Percentiles rank a stretch among this genome's conserved stretches.
phyloP scores from a whole-genome alignment of 140 eudicot genomes.

The Oenanthe javanica region DNA sequence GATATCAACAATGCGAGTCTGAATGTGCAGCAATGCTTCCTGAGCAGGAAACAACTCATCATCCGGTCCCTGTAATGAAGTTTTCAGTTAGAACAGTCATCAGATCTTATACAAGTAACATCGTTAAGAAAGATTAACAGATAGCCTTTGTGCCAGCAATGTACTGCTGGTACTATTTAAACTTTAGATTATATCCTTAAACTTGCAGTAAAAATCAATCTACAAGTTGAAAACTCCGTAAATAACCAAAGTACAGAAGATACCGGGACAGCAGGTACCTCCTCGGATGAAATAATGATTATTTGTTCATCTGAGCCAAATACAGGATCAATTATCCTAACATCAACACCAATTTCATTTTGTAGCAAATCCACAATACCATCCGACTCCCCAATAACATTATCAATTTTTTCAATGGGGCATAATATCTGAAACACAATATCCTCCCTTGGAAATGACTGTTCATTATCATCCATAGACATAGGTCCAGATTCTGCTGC shows the following conservation, averaged over 20 bases:
- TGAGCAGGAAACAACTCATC: conserved; percentile 98
- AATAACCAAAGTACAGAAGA: conserved; percentile 2
- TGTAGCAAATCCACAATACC: conserved; percentile 89
- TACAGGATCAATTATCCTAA: conserved; percentile 65
- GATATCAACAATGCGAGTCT: conserved; percentile 82
- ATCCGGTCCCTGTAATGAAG: conserved; percentile 66
- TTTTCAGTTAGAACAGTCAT: conserved; percentile 11
- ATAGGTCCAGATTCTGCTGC: conserved; percentile 43
- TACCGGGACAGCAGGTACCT: conserved; percentile 42
- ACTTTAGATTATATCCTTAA: conserved; percentile 13
- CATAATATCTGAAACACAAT: conserved; percentile 89
- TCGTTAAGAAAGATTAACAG: not conserved
- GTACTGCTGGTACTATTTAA: conserved; percentile 2
- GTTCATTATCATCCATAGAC: conserved; percentile 45
- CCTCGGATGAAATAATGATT: conserved; percentile 68
- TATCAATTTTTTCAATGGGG: conserved; percentile 67
- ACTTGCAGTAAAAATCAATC: conserved; percentile 1
- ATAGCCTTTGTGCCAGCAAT: conserved; percentile 3
- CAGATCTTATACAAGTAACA: conserved; percentile 17
- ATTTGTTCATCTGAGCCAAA: conserved; percentile 76
- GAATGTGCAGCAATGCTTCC: conserved; percentile 95
- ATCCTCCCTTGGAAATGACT: conserved; percentile 45
- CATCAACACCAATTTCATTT: conserved; percentile 88
- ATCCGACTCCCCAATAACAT: conserved; percentile 75
- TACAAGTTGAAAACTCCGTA: not conserved